Percentiles rank a stretch among this genome's conserved stretches.
Evolutionary conservation across 192 early-diverging fungal genomes (phyloP).

Genomic region (Ramicandelaber brevisporus): DNA sequence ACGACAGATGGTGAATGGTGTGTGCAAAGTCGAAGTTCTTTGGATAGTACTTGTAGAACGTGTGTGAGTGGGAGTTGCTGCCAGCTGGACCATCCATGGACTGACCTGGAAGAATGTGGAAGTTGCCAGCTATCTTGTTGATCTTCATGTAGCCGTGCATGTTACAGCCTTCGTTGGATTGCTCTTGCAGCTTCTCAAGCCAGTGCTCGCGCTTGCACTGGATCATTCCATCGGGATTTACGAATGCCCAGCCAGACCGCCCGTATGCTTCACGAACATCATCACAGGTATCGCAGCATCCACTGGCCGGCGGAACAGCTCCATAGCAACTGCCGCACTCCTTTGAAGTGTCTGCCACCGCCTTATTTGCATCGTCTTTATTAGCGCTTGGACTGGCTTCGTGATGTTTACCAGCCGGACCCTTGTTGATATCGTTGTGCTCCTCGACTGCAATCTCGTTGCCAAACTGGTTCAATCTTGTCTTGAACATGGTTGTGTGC

Average conservation of each 20-base stretch:
- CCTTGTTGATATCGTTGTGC: too few relatives aligned
- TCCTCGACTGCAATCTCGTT: conserved; percentile 28
- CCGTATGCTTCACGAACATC: conserved; percentile 70
- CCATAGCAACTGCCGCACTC: conserved; percentile 84
- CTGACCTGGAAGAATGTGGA: conserved; percentile 79
- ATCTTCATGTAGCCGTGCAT: conserved; percentile 53
- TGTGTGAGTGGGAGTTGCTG: conserved; percentile 9
- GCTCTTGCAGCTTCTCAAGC: conserved; percentile 37
- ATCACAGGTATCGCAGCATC: conserved; percentile 89
- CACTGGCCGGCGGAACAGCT: conserved; percentile 27
- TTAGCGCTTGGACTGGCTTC: conserved; percentile 1
- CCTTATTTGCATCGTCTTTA: conserved; percentile 5
- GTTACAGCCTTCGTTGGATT: conserved; percentile 75
- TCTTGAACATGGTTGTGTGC: conserved; percentile 56
- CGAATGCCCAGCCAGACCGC: conserved; percentile 61
- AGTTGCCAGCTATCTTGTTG: conserved; percentile 82
- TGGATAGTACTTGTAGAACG: conserved; percentile 14
- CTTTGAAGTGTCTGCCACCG: conserved; percentile 3
- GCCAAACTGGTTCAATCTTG: conserved; percentile 39
- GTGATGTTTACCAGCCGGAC: too few relatives aligned
- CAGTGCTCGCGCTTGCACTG: conserved; percentile 83
- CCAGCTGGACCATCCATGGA: conserved; percentile 10
- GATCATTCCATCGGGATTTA: conserved; percentile 43
- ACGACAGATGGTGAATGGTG: conserved; percentile 52
- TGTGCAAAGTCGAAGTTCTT: conserved; percentile 54